Base-by-base conservation (phyloP, 2,329 filamentous ascomycete genomes). In the Colletotrichum plurivorum region DNA sequence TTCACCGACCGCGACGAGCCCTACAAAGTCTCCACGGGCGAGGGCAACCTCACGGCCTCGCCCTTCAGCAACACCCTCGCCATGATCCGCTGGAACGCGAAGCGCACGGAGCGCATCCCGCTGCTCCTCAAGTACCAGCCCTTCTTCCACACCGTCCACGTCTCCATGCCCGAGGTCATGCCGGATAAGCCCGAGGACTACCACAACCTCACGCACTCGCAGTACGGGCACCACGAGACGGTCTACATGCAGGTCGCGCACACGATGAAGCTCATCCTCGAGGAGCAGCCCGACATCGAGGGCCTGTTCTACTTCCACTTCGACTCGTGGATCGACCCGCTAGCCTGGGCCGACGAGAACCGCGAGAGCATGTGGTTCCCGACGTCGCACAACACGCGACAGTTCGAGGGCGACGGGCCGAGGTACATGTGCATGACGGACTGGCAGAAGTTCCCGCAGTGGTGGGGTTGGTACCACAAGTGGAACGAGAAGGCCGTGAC, bases 291-390 rank as follows among this genome's bases (percentile, higher is more conserved):
- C 0, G 75, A 77, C 1, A 74, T 78, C 8, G 70, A 70, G 18
- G 77, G 77, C 0, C 51, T 79, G 4, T 58, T 78, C 15, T 78
- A 75, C 65, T 78, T 74, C 63, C 77, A 79, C 61, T 79, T 78
- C 52, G 77, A 79, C 63, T 76, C 76, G 0, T 79, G 77, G 77
- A 72, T 78, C 63, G 73, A 77, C 63, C 77, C 77, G 0, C 56
- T 78, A 49, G 72, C 65, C 16, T 79, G 72, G 55, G 63, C 61
- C 25, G 71, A 72, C 63, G 71, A 72, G 68, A 72, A 78, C 57
- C 73, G 71, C 36, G 53, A 72, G 8, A 75, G 75, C 18, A 77
- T 78, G 43, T 76, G 75, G 74, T 72, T 74, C 65, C 76, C 74
- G 12, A 68, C 73, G 20, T 66, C 69, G 1, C 56, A 66, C 18